phyloP scores from a whole-genome alignment of 2,329 filamentous ascomycete species.

The Lecanicillium sp. region DNA sequence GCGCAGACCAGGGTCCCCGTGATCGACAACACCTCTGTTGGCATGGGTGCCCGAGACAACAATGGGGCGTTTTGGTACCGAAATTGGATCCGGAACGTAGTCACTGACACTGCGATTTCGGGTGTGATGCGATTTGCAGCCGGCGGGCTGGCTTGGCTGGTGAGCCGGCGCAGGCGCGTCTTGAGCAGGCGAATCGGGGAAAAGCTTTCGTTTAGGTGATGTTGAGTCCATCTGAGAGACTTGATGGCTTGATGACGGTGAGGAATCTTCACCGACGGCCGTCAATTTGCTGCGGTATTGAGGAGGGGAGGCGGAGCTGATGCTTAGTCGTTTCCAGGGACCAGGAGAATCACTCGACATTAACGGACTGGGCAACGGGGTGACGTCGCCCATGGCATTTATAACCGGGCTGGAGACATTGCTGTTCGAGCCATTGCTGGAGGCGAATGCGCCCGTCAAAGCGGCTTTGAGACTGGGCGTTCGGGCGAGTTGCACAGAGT shows the following conservation, averaged over 20 bases:
- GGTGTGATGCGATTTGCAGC: slow-evolving; percentile 37
- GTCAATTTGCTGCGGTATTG: slow-evolving; percentile 21
- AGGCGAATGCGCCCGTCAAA: slow-evolving; percentile 42
- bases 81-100: slow-evolving; percentile 68
- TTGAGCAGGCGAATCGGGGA: slow-evolving; percentile 29
- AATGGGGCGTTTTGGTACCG: slow-evolving; percentile 64
- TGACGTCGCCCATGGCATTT: slow-evolving; percentile 70
- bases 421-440: slow-evolving; percentile 55
- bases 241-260: slow-evolving; percentile 36
- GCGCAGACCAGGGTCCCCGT: slow-evolving; percentile 47
- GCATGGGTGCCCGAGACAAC: slow-evolving; percentile 62
- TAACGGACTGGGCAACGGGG: slow-evolving; percentile 71
- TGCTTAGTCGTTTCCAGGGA: slow-evolving; percentile 54
- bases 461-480: slow-evolving; percentile 58
- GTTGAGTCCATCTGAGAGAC: slow-evolving; percentile 21
- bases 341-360: slow-evolving; percentile 59
- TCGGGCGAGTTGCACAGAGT: slow-evolving; percentile 45
- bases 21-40: slow-evolving; percentile 32
- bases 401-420: slow-evolving; percentile 67
- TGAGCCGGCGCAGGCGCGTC: background rate
- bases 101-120: slow-evolving; percentile 85
- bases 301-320: slow-evolving; percentile 39
- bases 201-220: slow-evolving; percentile 51
- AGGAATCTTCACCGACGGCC: slow-evolving; percentile 22
- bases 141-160: background rate